These are phyloP conservation scores for Camelina sativa DNA, from an alignment of 345 rosid genomes.

Conservation along the genomic window DNA sequence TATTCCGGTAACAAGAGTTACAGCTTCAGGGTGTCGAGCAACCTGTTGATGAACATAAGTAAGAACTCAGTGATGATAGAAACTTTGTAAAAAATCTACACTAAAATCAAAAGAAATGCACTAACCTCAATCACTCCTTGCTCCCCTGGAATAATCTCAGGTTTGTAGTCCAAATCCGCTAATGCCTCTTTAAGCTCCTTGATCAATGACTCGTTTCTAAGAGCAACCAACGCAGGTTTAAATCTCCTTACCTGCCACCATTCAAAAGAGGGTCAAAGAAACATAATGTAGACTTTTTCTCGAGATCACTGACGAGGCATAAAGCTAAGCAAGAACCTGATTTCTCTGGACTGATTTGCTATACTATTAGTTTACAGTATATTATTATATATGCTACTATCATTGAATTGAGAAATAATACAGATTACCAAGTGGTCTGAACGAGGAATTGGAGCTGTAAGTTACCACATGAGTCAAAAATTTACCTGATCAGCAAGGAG, in stretches of 20 bases:
- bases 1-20: constrained; percentile 89
- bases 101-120: constrained; percentile 19
- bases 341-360: constrained; percentile 3
- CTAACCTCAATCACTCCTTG: constrained; percentile 85
- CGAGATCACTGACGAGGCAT: background rate
- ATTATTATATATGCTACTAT: background rate
- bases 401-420: background rate
- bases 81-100: background rate
- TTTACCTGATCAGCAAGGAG: constrained; percentile 94
- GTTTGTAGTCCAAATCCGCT: constrained; percentile 74
- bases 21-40: constrained; percentile 93
- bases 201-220: constrained; percentile 75
- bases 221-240: constrained; percentile 84
- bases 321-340: constrained; percentile 15
- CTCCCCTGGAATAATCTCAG: constrained; percentile 95
- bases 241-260: constrained; percentile 73
- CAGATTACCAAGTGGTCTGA: background rate
- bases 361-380: background rate
- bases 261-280: constrained; percentile 25
- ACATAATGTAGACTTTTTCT: constrained; percentile 5
- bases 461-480: background rate
- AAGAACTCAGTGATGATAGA: constrained; percentile 6
- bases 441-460: background rate
- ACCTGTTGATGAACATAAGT: constrained; percentile 56
- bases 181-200: constrained; percentile 85